Evolutionary conservation across 2,329 filamentous ascomycete genomes (phyloP).

Genomic region (Pseudogymnoascus sp.): DNA sequence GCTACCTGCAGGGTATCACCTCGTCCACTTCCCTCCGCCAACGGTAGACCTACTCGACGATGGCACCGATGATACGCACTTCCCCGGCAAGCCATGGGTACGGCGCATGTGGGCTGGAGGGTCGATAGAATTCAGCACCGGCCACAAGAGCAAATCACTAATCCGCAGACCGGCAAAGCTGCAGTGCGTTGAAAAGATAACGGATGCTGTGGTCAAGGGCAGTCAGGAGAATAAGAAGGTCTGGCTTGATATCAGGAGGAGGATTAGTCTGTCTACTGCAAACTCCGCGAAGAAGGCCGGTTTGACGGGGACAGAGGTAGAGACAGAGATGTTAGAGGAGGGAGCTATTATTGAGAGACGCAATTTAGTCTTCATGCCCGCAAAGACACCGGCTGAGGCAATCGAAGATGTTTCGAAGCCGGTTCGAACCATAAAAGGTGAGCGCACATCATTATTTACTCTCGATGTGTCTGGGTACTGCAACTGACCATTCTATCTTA

Average conservation of each 20-base stretch:
- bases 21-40: slow-evolving; percentile 76
- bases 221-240: slow-evolving; percentile 23
- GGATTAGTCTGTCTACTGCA: not conserved
- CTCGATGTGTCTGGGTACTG: not conserved
- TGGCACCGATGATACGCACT: slow-evolving; percentile 75
- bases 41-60: slow-evolving; percentile 61
- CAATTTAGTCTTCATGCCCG: slow-evolving; percentile 56
- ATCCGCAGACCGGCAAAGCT: not conserved
- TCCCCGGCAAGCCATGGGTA: slow-evolving; percentile 61
- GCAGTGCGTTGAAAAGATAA: slow-evolving; percentile 33
- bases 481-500: slow-evolving; percentile 8
- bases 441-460: not conserved
- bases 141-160: not conserved
- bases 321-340: slow-evolving; percentile 13
- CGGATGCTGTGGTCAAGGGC: slow-evolving; percentile 32
- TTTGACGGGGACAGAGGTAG: not conserved
- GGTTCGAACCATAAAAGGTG: slow-evolving; percentile 22
- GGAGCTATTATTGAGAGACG: slow-evolving; percentile 48
- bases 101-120: slow-evolving; percentile 89
- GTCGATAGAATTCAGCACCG: slow-evolving; percentile 46
- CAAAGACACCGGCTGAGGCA: slow-evolving; percentile 21
- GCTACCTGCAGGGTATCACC: slow-evolving; percentile 54
- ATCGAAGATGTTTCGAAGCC: slow-evolving; percentile 15
- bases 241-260: slow-evolving; percentile 21
- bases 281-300: not conserved